Base-by-base conservation (phyloP, 1,284 basidiomycete species). In the Cystobasidiaceae sp. region DNA sequence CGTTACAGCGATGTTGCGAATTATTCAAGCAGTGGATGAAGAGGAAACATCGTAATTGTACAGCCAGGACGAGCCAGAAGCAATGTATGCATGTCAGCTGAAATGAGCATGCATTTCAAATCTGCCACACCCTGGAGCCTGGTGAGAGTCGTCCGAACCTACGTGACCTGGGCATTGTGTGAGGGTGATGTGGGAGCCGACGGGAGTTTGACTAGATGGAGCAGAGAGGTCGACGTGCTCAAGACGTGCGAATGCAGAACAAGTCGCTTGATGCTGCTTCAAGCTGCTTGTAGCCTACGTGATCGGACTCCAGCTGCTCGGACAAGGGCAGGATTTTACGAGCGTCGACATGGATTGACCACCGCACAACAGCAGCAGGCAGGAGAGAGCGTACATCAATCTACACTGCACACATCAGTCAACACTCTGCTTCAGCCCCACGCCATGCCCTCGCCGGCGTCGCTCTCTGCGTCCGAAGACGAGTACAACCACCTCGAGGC, bases 401-500 rank as follows among this genome's bases (percentile, higher is more conserved):
- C 32, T n/a, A 4, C 9, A 4, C 46, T 23, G 34, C 48, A 27
- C 23, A 15, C 11, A 19, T 23, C 45, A 41, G 51, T 37, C 8
- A 46, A 51, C 55, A 28, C 17, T 23, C 17, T 5, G 51, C 39
- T 33, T 37, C 32, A 23, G 34, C 63, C 23, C 11, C 49, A 5
- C 25, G 51, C 21, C 37, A 58, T 50, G 63, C 54, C 46, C n/a
- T 43, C 37, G 4, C 58, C 52, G 23, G 49, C 58, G 9, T 75
- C 75, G 75, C 25, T 74, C 75, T 50, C 74, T 74, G 15, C 78
- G 77, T 57, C 54, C 25, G 57, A 52, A 21, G 62, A 65, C 15
- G 67, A 86, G 66, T 83, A 76, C 30, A 37, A 66, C 28, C 61
- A 68, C n/a, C 84, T 92, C 69, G 83, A 87, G 74, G 80, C 81